phyloP scores from a whole-genome alignment of 2,329 filamentous ascomycete genomes.

The Dactylonectria estremocensis region DNA sequence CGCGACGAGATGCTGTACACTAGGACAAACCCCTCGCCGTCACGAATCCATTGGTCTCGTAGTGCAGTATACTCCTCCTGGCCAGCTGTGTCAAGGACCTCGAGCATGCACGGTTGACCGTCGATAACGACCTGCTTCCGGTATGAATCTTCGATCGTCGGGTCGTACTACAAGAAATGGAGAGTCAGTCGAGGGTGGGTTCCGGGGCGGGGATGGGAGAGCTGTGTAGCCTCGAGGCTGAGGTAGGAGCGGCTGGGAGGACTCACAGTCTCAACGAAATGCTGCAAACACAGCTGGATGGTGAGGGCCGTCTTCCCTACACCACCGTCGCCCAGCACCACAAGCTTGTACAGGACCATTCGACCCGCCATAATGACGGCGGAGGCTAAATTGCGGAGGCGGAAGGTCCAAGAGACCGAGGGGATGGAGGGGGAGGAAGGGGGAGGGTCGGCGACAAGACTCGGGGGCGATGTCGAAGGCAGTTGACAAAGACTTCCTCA shows the following conservation, averaged over 20 bases:
- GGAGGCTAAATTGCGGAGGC: conserved; percentile 32
- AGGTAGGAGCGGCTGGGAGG: conserved; percentile 20
- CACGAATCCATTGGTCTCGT: conserved; percentile 97
- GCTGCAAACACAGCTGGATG: conserved; percentile 96
- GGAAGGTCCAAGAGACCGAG: conserved; percentile 34
- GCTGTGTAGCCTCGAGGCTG: not conserved
- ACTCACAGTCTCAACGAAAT: conserved; percentile 94
- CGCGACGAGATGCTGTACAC: conserved; percentile 99
- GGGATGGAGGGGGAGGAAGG: conserved; percentile 34
- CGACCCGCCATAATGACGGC: conserved; percentile 81
- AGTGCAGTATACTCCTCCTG: conserved; percentile 99
- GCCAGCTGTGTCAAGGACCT: conserved; percentile 96
- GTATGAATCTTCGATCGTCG: conserved; percentile 90
- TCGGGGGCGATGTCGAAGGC: conserved; percentile 27
- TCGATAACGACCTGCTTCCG: conserved; percentile 95
- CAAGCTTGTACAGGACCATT: conserved; percentile 96
- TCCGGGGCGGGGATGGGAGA: conserved; percentile 22
- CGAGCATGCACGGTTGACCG: conserved; percentile 94
- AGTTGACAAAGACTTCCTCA: conserved; percentile 46
- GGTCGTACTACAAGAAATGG: conserved; percentile 76
- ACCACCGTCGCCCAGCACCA: conserved; percentile 94
- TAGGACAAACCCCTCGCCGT: conserved; percentile 96
- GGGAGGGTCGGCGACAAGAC: conserved; percentile 40
- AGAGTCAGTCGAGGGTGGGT: conserved; percentile 32
- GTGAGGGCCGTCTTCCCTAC: conserved; percentile 95